Conservation (phyloP, 257 asterid species). For the Solanum appendiculatum region DNA sequence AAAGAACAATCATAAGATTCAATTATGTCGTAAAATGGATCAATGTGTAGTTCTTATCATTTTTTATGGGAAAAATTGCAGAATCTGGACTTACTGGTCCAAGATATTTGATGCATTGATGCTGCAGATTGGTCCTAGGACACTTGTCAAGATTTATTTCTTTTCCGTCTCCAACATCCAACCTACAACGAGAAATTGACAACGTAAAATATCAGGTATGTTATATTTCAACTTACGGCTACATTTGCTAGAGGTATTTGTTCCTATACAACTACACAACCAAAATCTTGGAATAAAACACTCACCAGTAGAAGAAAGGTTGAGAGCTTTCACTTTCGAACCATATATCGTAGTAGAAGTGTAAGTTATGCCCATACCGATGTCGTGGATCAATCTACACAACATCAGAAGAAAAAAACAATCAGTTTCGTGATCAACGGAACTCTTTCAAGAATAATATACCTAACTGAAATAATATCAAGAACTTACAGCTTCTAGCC, state of each 20-base stretch:
- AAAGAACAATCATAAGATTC: not conserved
- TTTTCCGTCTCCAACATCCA: conserved; percentile 96
- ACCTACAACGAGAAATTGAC: conserved; percentile 28
- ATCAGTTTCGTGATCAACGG: not conserved
- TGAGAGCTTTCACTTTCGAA: conserved; percentile 76
- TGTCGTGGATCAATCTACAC: conserved; percentile 95
- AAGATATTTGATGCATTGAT: conserved; percentile 79
- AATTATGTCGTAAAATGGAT: not conserved
- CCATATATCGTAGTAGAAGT: conserved; percentile 82
- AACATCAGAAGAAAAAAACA: not conserved
- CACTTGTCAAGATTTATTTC: conserved; percentile 79
- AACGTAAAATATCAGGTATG: not conserved
- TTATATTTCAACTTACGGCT: not conserved
- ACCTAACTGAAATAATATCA: not conserved
- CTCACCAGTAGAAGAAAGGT: conserved; percentile 97
- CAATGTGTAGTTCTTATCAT: not conserved
- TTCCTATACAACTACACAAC: not conserved
- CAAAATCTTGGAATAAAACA: not conserved
- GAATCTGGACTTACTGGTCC: conserved; percentile 62
- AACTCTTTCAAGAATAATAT: not conserved
- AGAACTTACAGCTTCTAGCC: conserved; percentile 95
- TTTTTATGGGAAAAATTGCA: not conserved
- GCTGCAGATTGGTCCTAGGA: conserved; percentile 56
- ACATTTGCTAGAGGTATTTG: not conserved
- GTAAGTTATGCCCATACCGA: conserved; percentile 90